These are phyloP conservation scores for Cystobasidium slooffiae DNA, from an alignment of 1,284 basidiomycete genomes.

Conservation along the genomic window DNA sequence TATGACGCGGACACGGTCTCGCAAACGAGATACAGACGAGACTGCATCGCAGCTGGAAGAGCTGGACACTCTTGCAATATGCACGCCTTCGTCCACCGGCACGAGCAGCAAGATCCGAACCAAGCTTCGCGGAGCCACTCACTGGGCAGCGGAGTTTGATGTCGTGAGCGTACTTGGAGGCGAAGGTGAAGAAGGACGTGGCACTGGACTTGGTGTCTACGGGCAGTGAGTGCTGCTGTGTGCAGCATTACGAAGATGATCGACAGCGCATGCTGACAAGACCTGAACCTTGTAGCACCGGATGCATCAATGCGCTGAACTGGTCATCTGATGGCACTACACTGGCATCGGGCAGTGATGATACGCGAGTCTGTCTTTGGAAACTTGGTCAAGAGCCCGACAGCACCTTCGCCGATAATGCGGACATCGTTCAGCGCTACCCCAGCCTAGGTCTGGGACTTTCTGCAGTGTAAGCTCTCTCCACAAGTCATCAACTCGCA, in stretches of 20 bases:
- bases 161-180: slow-evolving; percentile 31
- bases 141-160: slow-evolving; percentile 38
- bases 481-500: neutral
- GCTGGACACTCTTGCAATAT: slow-evolving; percentile 1
- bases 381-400: slow-evolving; percentile 44
- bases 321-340: slow-evolving; percentile 46
- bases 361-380: slow-evolving; percentile 53
- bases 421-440: slow-evolving; percentile 31
- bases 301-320: slow-evolving; percentile 49
- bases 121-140: neutral
- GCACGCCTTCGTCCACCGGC: neutral
- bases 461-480: slow-evolving; percentile 21
- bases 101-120: neutral
- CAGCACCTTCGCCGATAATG: neutral
- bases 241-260: neutral
- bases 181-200: slow-evolving; percentile 37
- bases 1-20: too few species aligned
- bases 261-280: neutral
- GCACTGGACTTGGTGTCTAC: slow-evolving; percentile 26
- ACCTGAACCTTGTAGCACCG: slow-evolving; percentile 12
- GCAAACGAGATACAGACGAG: too few species aligned
- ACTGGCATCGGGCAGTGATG: slow-evolving; percentile 49
- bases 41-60: slow-evolving; percentile 1
- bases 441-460: slow-evolving; percentile 43
- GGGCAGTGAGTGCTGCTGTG: slow-evolving; percentile 22